Percentiles rank a stretch among this genome's conserved stretches.
Evolutionary conservation across 129 eudicot genomes (phyloP).

Genomic region (Solidago caesia): DNA sequence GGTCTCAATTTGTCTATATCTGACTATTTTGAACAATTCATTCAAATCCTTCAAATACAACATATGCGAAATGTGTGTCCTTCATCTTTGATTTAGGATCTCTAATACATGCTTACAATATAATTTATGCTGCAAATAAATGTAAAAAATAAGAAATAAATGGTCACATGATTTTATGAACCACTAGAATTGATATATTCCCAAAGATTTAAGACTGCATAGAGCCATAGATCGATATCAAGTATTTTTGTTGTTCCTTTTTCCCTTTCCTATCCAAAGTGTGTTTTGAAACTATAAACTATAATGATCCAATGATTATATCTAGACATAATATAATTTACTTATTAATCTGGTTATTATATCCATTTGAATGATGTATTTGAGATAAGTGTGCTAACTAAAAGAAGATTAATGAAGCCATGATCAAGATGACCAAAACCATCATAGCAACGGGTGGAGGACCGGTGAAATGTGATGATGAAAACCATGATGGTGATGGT

Average conservation of each 20-base stretch:
- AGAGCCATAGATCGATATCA: neutral
- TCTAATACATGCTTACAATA: no score
- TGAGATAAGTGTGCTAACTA: neutral
- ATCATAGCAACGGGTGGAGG: constrained; percentile 13
- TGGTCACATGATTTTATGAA: neutral
- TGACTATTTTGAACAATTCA: no score
- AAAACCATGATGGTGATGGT: neutral
- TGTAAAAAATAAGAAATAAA: neutral
- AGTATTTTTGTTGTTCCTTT: neutral
- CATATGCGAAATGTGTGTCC: no score
- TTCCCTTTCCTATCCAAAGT: neutral
- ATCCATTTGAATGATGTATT: neutral
- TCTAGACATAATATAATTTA: neutral
- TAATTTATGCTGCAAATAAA: neutral
- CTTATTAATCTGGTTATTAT: constrained; percentile 15
- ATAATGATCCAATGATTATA: neutral
- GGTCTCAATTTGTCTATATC: no score
- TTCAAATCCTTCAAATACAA: no score
- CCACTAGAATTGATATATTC: neutral
- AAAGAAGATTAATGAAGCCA: constrained; percentile 15
- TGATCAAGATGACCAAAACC: neutral
- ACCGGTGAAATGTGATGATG: constrained; percentile 7
- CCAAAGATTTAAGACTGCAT: neutral
- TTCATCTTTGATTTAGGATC: no score
- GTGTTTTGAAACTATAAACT: neutral